Base-by-base conservation (phyloP, 805 yeast genomes). In the Wickerhamiella qilinensis region DNA sequence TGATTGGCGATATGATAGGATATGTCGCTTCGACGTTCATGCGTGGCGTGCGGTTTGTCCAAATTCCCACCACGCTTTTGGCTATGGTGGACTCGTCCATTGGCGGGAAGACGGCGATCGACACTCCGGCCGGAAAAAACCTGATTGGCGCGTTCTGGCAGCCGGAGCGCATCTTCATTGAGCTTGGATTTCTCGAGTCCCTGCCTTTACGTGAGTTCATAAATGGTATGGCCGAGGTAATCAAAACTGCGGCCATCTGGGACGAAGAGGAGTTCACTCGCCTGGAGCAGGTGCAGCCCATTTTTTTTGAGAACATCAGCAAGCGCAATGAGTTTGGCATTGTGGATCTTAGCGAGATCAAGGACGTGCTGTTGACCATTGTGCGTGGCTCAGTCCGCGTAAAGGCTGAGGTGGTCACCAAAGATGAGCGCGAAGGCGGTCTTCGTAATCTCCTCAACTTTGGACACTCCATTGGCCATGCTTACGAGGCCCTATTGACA, bases 231-330 rank as follows among this genome's bases (percentile, higher is more conserved):
- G 94, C 94, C 3, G 98, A 91, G 61, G 95, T 91, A 36, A 78
- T 91, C 50, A 91, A 91, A 62, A 91, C 98, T 14, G 97, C 97
- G 17, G 95, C 96, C 20, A 86, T 91, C 53, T 91, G 97, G 97
- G 77, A 86, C 56, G 94, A 81, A 46, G 65, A 53, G 1, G 98
- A 91, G 55, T 91, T 91, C 57, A 64, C 77, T 31, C 68, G 97
- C 47, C 69, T 91, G 43, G 98, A 91, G 59, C 59, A 65, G 24
- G 74, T 84, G 54, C 76, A 94, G 21, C 68, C 71, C 30, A 56
- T 59, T 11, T 86, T 91, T 54, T 66, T 83, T 43, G 63, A 71
- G 22, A 74, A 77, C n/a, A 76, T 88, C 37, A 66, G 67, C 30
- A 60, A 60, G 33, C 60, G 72, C 33, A 63, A 64, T 31, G 48